Percentiles rank a stretch among this genome's conserved stretches.
Evolutionary conservation across 2,329 filamentous ascomycete genomes (phyloP).

Genomic region (Ophiostoma sp.): DNA sequence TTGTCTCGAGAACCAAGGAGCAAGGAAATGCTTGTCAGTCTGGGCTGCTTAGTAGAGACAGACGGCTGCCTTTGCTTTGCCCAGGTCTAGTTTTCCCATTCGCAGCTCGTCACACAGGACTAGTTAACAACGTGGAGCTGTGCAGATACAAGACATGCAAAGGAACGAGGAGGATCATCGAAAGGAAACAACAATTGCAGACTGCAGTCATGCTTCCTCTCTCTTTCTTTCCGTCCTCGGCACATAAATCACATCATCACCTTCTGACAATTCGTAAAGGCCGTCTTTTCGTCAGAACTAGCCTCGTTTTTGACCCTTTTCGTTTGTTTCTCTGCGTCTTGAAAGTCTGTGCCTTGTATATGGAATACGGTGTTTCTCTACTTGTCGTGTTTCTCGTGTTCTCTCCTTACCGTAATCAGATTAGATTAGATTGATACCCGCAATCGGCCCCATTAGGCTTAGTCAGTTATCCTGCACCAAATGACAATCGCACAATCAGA

Average conservation of each 20-base stretch:
- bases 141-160: no score
- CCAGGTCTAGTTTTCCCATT: not conserved
- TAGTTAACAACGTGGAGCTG: no score
- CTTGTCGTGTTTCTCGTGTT: not conserved
- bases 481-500: not conserved
- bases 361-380: not conserved
- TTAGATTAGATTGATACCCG: constrained; percentile 26
- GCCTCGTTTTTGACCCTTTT: no score
- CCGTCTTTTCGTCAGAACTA: no score
- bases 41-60: not conserved
- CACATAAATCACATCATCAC: no score
- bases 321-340: no score
- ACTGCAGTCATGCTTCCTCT: no score
- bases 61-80: not conserved
- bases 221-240: no score
- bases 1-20: not conserved
- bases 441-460: not conserved
- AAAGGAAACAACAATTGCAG: no score
- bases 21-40: constrained; percentile 2
- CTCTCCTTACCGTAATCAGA: constrained; percentile 21
- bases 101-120: no score
- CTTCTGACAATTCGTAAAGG: no score
- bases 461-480: not conserved
- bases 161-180: no score
- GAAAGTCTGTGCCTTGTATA: not conserved